phyloP scores from a whole-genome alignment of 257 asterid genomes.

The Forsythia suspensa region DNA sequence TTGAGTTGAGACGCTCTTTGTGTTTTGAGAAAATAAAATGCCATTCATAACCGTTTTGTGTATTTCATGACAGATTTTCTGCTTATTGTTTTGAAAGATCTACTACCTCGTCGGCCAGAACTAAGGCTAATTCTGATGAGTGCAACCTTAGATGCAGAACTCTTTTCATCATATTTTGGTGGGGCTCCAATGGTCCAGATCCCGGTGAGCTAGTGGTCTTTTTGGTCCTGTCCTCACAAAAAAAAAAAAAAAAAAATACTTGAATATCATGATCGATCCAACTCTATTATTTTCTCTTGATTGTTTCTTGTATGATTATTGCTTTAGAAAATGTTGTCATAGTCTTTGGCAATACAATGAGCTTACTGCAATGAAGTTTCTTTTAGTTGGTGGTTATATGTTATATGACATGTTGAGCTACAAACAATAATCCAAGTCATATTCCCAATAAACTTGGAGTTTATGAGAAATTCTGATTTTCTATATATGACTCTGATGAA shows the following conservation, averaged over 20 bases:
- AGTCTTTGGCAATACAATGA: neutral
- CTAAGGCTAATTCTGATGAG: slow-evolving; percentile 91
- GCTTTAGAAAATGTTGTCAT: neutral
- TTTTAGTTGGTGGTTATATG: slow-evolving; percentile 1
- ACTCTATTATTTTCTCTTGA: neutral
- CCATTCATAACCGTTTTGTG: slow-evolving; percentile 29
- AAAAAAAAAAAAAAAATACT: neutral
- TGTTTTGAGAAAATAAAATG: neutral
- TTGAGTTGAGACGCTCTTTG: neutral
- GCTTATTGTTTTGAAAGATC: slow-evolving; percentile 83
- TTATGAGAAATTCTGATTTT: neutral
- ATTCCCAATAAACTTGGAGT: neutral
- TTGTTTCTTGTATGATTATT: slow-evolving; percentile 5
- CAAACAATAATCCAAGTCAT: neutral
- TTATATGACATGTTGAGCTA: neutral
- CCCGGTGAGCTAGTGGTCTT: slow-evolving; percentile 52
- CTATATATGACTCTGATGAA: neutral
- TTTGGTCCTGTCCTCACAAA: neutral
- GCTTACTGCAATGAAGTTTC: slow-evolving; percentile 16
- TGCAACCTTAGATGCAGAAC: slow-evolving; percentile 92
- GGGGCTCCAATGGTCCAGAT: slow-evolving; percentile 78
- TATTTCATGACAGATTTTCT: slow-evolving; percentile 71
- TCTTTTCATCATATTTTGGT: slow-evolving; percentile 83
- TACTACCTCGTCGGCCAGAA: slow-evolving; percentile 94
- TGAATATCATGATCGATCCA: neutral